Evolutionary conservation across 2,329 filamentous ascomycete species (phyloP).

Genomic region (Cladobotryum protrusum): DNA sequence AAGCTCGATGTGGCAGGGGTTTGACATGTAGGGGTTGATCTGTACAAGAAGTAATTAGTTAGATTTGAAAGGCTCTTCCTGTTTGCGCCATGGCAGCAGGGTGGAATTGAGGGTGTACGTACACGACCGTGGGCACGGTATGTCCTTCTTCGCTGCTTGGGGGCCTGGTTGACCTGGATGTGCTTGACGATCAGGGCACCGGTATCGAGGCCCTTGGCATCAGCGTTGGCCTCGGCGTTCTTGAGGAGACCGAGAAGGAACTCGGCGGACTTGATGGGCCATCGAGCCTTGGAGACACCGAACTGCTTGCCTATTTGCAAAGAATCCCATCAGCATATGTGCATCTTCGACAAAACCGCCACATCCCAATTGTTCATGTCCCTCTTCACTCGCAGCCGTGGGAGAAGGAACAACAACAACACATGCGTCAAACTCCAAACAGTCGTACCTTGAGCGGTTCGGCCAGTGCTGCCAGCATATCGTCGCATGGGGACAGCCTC

Average conservation of each 20-base stretch:
- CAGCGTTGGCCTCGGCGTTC: slow-evolving; percentile 95
- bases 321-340: slow-evolving; percentile 21
- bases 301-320: slow-evolving; percentile 81
- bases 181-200: slow-evolving; percentile 98
- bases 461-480: slow-evolving; percentile 92
- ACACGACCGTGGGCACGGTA: slow-evolving; percentile 99
- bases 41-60: slow-evolving; percentile 31
- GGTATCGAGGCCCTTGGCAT: slow-evolving; percentile 95
- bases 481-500: slow-evolving; percentile 98
- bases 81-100: neutral
- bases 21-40: slow-evolving; percentile 99
- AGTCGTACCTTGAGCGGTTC: slow-evolving; percentile 91
- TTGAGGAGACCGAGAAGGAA: slow-evolving; percentile 95
- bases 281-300: slow-evolving; percentile 95
- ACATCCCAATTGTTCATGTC: neutral
- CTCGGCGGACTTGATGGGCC: slow-evolving; percentile 98
- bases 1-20: slow-evolving; percentile 99
- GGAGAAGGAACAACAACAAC: neutral
- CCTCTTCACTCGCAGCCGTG: neutral
- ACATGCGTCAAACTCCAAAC: neutral
- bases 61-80: neutral
- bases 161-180: slow-evolving; percentile 99
- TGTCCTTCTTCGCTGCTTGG: slow-evolving; percentile 97
- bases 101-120: slow-evolving; percentile 43
- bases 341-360: neutral